A percentile compares a stretch with the other conserved stretches of the same genome.
Conservation (phyloP, 306 rosid species). For the Gynostemma pentaphyllum region DNA sequence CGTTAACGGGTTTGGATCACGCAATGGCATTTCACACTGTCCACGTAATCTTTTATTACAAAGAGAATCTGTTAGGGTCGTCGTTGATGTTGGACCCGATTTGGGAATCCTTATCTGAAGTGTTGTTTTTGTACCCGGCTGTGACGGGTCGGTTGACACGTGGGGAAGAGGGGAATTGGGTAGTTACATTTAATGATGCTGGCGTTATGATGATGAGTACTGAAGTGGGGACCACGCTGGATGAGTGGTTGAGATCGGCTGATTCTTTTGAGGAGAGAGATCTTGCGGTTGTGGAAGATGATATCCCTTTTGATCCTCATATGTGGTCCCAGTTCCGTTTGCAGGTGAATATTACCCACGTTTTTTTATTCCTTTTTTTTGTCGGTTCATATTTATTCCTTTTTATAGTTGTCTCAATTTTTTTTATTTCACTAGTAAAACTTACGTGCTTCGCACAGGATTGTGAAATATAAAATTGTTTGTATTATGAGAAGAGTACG, state of each 20-base stretch:
- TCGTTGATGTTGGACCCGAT: slow-evolving; percentile 43
- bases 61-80: slow-evolving; percentile 16
- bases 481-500: no score
- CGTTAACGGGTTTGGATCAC: slow-evolving; percentile 29
- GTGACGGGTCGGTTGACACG: slow-evolving; percentile 48
- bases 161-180: slow-evolving; percentile 34
- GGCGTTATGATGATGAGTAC: slow-evolving; percentile 46
- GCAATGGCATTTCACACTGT: slow-evolving; percentile 41
- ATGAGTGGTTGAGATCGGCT: slow-evolving; percentile 48
- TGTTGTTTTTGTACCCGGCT: slow-evolving; percentile 34
- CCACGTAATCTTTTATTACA: slow-evolving; percentile 44
- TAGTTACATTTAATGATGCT: slow-evolving; percentile 45
- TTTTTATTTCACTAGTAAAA: no score
- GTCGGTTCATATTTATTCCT: not conserved
- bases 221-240: slow-evolving; percentile 35
- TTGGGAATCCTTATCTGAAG: slow-evolving; percentile 31
- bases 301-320: slow-evolving; percentile 37
- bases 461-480: no score
- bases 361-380: no score
- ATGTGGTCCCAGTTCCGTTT: slow-evolving; percentile 52
- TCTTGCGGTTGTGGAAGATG: slow-evolving; percentile 42
- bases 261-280: slow-evolving; percentile 25
- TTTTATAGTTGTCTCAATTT: no score
- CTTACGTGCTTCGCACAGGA: no score
- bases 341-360: slow-evolving; percentile 31